A percentile compares a stretch with the other conserved stretches of the same genome.
Conservation (phyloP, 2,329 filamentous ascomycete species). For the Ceratocystis smalleyi region DNA sequence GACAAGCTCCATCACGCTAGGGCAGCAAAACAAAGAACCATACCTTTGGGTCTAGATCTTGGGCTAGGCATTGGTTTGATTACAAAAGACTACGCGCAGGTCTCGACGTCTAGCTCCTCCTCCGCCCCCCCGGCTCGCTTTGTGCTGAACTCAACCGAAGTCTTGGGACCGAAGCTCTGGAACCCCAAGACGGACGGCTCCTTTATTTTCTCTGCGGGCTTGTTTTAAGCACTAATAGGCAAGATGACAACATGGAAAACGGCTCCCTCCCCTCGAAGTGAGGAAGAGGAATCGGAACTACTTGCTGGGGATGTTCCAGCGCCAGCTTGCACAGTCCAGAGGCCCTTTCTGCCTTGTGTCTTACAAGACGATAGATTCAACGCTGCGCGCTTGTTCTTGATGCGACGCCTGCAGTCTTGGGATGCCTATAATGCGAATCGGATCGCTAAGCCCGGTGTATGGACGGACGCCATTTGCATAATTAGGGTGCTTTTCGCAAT, state of each 20-base stretch:
- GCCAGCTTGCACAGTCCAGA: neutral
- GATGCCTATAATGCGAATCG: too few relatives aligned
- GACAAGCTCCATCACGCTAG: neutral
- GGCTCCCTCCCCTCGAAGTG: neutral
- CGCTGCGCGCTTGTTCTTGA: too few relatives aligned
- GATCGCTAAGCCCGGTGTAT: too few relatives aligned
- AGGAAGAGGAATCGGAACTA: neutral
- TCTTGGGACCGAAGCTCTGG: neutral
- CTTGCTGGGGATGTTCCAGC: neutral
- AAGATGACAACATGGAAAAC: neutral
- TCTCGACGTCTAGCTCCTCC: neutral
- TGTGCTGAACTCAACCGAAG: neutral
- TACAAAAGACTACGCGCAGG: neutral
- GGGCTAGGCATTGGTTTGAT: neutral
- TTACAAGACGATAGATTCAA: too few relatives aligned
- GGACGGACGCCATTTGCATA: too few relatives aligned
- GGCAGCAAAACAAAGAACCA: neutral
- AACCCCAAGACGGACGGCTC: neutral
- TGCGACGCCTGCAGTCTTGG: too few relatives aligned
- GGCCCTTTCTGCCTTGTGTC: too few relatives aligned
- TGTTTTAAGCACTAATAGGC: neutral
- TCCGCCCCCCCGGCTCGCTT: neutral
- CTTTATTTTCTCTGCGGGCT: neutral
- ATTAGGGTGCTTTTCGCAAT: too few relatives aligned
- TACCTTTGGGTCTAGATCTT: neutral